Conservation (phyloP, 2,329 filamentous ascomycete genomes). For the Lachnellula cervina region DNA sequence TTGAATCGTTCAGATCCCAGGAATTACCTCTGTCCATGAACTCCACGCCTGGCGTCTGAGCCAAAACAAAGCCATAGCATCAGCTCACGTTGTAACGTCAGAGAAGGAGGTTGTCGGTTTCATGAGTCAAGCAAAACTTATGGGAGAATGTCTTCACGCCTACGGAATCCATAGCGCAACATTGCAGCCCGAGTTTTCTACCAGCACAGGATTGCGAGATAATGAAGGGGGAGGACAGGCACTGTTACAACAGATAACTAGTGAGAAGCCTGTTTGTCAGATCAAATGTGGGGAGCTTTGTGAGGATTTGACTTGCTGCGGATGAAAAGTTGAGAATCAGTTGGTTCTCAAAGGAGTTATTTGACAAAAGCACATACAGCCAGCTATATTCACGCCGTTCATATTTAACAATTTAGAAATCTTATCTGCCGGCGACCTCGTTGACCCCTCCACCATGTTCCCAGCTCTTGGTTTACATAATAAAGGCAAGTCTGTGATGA, state of each 20-base stretch:
- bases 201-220: not conserved
- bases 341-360: not conserved
- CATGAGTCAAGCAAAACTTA: constrained; percentile 53
- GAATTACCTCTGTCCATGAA: constrained; percentile 64
- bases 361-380: not conserved
- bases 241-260: not conserved
- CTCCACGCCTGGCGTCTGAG: constrained; percentile 71
- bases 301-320: not conserved
- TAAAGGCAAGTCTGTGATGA: too few species aligned
- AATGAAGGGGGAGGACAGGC: not conserved
- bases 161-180: constrained; percentile 71
- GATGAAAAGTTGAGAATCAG: not conserved
- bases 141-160: constrained; percentile 65
- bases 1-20: constrained; percentile 49
- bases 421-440: too few species aligned
- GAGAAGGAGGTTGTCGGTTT: constrained; percentile 54
- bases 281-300: not conserved
- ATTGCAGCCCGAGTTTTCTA: constrained; percentile 59
- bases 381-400: not conserved
- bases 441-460: too few species aligned
- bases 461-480: too few species aligned
- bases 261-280: not conserved
- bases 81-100: constrained; percentile 62
- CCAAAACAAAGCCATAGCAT: constrained; percentile 64
- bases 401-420: too few species aligned